Evolutionary conservation across 1,139 yeast species (phyloP).

Genomic region (Yamadazyma mexicana): DNA sequence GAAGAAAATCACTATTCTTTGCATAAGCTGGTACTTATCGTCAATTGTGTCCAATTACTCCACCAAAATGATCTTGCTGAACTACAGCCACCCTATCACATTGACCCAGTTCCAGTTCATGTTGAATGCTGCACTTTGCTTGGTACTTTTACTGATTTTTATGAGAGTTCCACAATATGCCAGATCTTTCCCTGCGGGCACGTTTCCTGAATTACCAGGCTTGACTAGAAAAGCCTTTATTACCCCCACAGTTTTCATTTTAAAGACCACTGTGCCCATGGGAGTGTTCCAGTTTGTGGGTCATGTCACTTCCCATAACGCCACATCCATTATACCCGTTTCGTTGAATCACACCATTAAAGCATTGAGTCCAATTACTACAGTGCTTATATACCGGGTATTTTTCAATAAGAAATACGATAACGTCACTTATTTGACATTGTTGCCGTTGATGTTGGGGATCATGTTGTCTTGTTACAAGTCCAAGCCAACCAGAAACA

Average conservation of each 20-base stretch:
- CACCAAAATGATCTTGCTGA: slow-evolving; percentile 69
- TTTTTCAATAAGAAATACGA: slow-evolving; percentile 59
- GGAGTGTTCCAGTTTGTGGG: slow-evolving; percentile 90
- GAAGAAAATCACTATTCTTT: slow-evolving; percentile 41
- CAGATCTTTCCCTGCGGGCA: slow-evolving; percentile 54
- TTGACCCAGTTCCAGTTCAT: slow-evolving; percentile 83
- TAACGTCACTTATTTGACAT: slow-evolving; percentile 68
- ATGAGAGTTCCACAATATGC: slow-evolving; percentile 22
- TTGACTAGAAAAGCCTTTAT: slow-evolving; percentile 33
- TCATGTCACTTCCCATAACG: slow-evolving; percentile 85
- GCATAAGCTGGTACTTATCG: slow-evolving; percentile 77
- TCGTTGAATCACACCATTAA: slow-evolving; percentile 90
- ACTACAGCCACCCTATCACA: slow-evolving; percentile 76
- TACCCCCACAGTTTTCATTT: slow-evolving; percentile 54
- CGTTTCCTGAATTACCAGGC: slow-evolving; percentile 42
- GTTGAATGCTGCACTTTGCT: slow-evolving; percentile 58
- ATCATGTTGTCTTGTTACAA: slow-evolving; percentile 81
- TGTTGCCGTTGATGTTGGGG: slow-evolving; percentile 75
- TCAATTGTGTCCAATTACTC: slow-evolving; percentile 81
- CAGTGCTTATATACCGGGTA: slow-evolving; percentile 76
- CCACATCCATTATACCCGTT: slow-evolving; percentile 85
- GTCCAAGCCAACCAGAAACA: slow-evolving; percentile 18
- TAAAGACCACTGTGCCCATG: slow-evolving; percentile 82
- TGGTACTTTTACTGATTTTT: slow-evolving; percentile 27
- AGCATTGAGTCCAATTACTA: slow-evolving; percentile 83